Base-by-base conservation (phyloP, 371 early-diverging fungal genomes). In the Actinomortierella wolfii region DNA sequence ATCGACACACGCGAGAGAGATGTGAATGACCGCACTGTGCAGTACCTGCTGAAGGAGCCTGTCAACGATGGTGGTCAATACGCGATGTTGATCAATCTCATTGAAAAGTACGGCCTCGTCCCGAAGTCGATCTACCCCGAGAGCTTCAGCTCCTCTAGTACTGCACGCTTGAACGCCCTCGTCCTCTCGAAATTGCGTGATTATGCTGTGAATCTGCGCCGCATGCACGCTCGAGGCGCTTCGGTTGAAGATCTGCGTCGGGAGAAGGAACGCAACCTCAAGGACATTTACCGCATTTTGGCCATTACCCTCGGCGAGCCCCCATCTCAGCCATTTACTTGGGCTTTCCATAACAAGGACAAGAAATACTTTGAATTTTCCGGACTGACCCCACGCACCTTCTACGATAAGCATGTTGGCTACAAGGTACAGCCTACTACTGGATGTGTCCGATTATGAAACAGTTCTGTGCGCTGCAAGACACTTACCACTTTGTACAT, bases 61-160 rank as follows among this genome's bases (percentile, higher is more conserved):
- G 81, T 92, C 24, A 78, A 77, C 39, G 88, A 87, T 40, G 87
- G 87, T 42, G 92, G 91, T 5, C 93, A 92, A 75, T 93, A 88
- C 87, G 90, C 91, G 60, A 92, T 93, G 92, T 84, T 92, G 57
- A 81, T 92, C 54, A 86, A 84, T 43, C 65, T 93, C 21, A 83
- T 93, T 18, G 81, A 89, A 51, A 90, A 91, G 62, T 91, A 92
- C 59, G 92, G 92, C 50, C 80, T 91, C 7, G 90, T 90, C 9
- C 92, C 93, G 45, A 92, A 92, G 62, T 74, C 80, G 1, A 81
- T 80, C 7, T 92, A 81, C 59, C 92, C 93, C 2, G 93, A 93
- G 70, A 86, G 84, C 6, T 81, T 67, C 64, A 81, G 89, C 48
- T 87, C 90, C 4, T 86, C 88, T 28, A 83, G 67, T 61, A 80